Evolutionary conservation across 2,329 filamentous ascomycete genomes (phyloP), one percentile per base, ranked within the genome.

Genomic region (Lecanoromycetidae sp.): DNA sequence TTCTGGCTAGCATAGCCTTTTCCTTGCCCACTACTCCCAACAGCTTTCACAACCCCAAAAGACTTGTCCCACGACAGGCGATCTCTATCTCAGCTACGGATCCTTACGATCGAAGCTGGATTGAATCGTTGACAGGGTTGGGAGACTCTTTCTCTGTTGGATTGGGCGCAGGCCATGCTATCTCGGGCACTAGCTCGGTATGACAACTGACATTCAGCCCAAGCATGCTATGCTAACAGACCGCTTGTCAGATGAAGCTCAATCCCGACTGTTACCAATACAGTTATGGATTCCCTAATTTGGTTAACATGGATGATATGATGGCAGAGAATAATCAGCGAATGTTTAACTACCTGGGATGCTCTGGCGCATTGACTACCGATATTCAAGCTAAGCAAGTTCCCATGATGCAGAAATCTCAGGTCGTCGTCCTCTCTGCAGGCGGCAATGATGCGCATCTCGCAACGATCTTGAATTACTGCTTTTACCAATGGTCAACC

Each of bases 361-460:
- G 40, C 26, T 44, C 40, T 7, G 40, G 40, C 2, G 40, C 40
- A 2, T 9, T 44, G 1, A 17, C 26, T 17, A 4, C 5, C 7
- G 29, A 30, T 8, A 32, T 44, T 5, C 13, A 9, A 32, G 25
- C 30, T 4, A 32, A 44, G 2, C 40, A 44, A 13, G 13, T 44
- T 7, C 40, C 40, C 13, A 33, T n/a, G n/a, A 33, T 44, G 26
- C 4, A 20, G 5, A 44, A 32, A 4, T 32, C 40, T 4, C 40
- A 44, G 17, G 5, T 17, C 10, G 30, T 44, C 40, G 33, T 13
- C 9, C 2, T 44, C 5, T 44, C 40, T 2, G 25, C 25, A 1
- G 40, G 40, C n/a, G 40, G 40, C 13, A 44, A 44, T 17, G 40
- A 44, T 20, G 40, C 40, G 1, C 5, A 32, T 33, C 13, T 44